phyloP scores from a whole-genome alignment of 2,329 filamentous ascomycete species.

The Graphilbum sp. region DNA sequence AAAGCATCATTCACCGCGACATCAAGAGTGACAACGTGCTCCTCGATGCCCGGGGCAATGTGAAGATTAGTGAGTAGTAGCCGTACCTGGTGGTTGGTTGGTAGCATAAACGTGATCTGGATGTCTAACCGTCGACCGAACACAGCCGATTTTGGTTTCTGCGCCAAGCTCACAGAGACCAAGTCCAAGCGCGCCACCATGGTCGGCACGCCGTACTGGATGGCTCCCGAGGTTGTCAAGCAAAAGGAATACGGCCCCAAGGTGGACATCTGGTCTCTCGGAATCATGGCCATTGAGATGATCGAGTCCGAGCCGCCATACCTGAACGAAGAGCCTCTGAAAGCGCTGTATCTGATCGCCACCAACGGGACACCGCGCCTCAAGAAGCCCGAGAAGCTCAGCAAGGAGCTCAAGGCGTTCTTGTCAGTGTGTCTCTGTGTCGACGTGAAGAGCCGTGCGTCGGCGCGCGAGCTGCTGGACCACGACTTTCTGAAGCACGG shows the following conservation, averaged over 20 bases:
- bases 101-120: too few relatives aligned
- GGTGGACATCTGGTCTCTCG: slow-evolving; percentile 96
- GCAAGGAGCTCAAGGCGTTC: slow-evolving; percentile 96
- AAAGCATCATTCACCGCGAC: slow-evolving; percentile 96
- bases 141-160: slow-evolving; percentile 98
- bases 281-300: slow-evolving; percentile 99
- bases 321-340: slow-evolving; percentile 92
- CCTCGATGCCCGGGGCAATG: slow-evolving; percentile 81
- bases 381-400: slow-evolving; percentile 96
- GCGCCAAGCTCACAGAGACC: slow-evolving; percentile 91
- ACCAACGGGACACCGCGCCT: slow-evolving; percentile 93
- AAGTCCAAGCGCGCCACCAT: slow-evolving; percentile 97
- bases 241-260: slow-evolving; percentile 98
- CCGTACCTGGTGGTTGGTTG: too few relatives aligned
- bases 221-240: slow-evolving; percentile 98
- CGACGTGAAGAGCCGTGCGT: slow-evolving; percentile 86
- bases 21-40: slow-evolving; percentile 99
- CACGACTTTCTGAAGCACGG: slow-evolving; percentile 93
- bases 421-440: slow-evolving; percentile 91
- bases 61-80: slow-evolving; percentile 75
- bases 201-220: slow-evolving; percentile 99
- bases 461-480: slow-evolving; percentile 71
- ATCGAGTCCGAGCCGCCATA: slow-evolving; percentile 97
- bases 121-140: too few relatives aligned
- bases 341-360: slow-evolving; percentile 92